Evolutionary conservation across 1,284 basidiomycete species (phyloP), one percentile per base, ranked within the genome.

Genomic region (Rhodotorula mucilaginosa): DNA sequence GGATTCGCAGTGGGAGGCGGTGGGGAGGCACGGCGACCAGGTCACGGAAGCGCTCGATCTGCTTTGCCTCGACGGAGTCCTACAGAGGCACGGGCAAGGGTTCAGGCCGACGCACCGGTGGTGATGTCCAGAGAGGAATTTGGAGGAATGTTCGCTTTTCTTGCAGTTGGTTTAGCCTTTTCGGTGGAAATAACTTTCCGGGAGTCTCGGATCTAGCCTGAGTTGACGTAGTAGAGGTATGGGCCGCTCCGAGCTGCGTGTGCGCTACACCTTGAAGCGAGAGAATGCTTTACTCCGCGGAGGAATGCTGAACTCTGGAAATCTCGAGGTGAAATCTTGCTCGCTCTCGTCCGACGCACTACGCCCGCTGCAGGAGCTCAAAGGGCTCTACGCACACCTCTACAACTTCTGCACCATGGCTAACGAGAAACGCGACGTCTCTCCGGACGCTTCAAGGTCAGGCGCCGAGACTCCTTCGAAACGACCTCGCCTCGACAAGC

Each of bases 401-500:
- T 13, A 21, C 19, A 8, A 10, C 2, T 44, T 3, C 16, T 7
- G 0, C 23, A 59, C 21, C 4, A 62, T 58, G 54, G n/a, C 60
- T 29, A 49, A 16, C 57, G 52, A 29, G 49, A 73, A 72, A 58
- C 68, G 68, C 34, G 72, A 71, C 58, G 65, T 59, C 19, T 57
- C 54, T 19, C 56, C 73, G 7, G 23, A 65, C 5, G 56, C 39
- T 0, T 12, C 65, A 1, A 31, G 59, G 21, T 13, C n/a, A n/a
- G 61, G 52, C 21, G 29, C 18, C 18, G 46, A 52, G 29, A 74
- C 73, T 18, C 73, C 73, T 2, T 64, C 68, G 54, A 74, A 74
- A 52, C 73, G 73, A 31, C 47, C 61, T 23, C 65, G 65, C 52
- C 57, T 67, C 59, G 73, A 71, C 29, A 44, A 44, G 39, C 12